These are phyloP conservation scores for Pestalotiopsis sp. DNA, from an alignment of 2,329 filamentous ascomycete species.

Conservation along the genomic window DNA sequence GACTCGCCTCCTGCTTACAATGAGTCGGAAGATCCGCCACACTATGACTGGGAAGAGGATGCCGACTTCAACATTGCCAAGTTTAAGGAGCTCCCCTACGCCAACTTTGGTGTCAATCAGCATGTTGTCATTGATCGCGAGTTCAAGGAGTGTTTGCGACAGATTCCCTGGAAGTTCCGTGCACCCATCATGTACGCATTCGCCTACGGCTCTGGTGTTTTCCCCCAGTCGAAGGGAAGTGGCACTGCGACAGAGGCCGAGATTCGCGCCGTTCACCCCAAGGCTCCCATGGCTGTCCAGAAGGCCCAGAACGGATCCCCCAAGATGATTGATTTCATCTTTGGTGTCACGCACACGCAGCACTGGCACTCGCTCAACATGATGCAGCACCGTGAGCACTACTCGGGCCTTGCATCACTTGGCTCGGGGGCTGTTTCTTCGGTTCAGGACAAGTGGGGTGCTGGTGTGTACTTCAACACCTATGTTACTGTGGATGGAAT, in stretches of 20 bases:
- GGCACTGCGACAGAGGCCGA: conserved; percentile 55
- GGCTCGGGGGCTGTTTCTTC: conserved; percentile 83
- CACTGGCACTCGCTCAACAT: conserved; percentile 97
- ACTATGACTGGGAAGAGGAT: conserved; percentile 71
- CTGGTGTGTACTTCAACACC: conserved; percentile 96
- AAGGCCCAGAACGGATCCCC: conserved; percentile 84
- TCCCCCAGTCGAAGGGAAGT: conserved; percentile 66
- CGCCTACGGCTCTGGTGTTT: conserved; percentile 95
- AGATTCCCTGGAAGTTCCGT: conserved; percentile 86
- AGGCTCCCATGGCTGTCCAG: conserved; percentile 76
- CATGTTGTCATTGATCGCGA: conserved; percentile 95
- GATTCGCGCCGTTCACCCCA: conserved; percentile 71
- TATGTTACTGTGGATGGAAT: conserved; percentile 94
- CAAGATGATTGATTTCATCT: conserved; percentile 99
- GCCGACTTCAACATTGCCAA: conserved; percentile 69
- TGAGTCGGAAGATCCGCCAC: conserved; percentile 18
- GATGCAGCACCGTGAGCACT: conserved; percentile 84
- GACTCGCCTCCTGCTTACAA: conserved; percentile 24
- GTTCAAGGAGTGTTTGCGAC: conserved; percentile 85
- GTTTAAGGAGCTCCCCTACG: conserved; percentile 75
- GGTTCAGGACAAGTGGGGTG: conserved; percentile 85
- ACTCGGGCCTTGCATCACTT: conserved; percentile 79
- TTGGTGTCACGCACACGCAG: conserved; percentile 90
- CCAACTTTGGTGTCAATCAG: conserved; percentile 90
- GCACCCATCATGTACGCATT: conserved; percentile 96